These are phyloP conservation scores for Moelleriella libera DNA, from an alignment of 2,329 filamentous ascomycete species.

Conservation along the genomic window DNA sequence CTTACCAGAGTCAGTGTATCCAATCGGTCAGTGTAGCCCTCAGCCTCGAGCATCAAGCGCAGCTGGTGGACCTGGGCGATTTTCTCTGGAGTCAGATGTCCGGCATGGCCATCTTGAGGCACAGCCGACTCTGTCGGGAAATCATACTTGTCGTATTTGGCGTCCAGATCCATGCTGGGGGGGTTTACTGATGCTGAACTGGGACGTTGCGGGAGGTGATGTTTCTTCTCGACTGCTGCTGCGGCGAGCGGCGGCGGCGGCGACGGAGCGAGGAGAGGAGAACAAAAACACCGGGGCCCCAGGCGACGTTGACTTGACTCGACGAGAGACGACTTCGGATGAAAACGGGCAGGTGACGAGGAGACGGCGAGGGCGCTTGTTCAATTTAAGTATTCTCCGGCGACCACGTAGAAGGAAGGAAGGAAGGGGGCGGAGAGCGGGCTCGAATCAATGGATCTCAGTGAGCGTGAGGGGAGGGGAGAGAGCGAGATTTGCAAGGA, in stretches of 20 bases:
- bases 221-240: background rate
- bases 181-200: background rate
- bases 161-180: constrained; percentile 47
- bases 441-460: too few species aligned
- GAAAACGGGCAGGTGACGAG: too few species aligned
- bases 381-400: too few species aligned
- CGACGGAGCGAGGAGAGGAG: background rate
- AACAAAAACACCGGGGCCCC: background rate
- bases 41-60: constrained; percentile 68
- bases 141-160: constrained; percentile 95
- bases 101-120: constrained; percentile 64
- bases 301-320: too few species aligned
- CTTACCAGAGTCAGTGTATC: constrained; percentile 84
- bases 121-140: constrained; percentile 68
- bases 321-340: too few species aligned
- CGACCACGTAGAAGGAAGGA: too few species aligned
- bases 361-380: too few species aligned
- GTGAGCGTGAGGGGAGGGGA: background rate
- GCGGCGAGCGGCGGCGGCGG: background rate
- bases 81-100: constrained; percentile 73
- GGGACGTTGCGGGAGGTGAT: background rate
- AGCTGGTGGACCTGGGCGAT: constrained; percentile 83
- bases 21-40: constrained; percentile 69
- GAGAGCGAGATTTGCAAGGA: background rate
- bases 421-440: background rate